phyloP scores from a whole-genome alignment of 2,329 filamentous ascomycete genomes.

The Exophiala sp. region DNA sequence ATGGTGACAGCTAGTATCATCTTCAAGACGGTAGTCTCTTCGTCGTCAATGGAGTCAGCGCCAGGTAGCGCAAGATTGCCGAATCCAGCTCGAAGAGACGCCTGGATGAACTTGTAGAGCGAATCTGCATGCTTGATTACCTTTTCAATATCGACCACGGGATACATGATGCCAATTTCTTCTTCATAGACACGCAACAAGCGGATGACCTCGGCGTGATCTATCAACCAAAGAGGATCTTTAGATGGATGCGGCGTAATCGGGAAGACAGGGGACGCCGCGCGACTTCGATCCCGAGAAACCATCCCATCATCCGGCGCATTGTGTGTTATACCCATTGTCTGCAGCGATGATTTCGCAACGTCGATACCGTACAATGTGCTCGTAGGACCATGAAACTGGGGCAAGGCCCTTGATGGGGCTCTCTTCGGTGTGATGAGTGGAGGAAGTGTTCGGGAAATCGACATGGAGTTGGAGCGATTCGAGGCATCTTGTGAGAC shows the following conservation, averaged over 20 bases:
- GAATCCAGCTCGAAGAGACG: constrained; percentile 57
- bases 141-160: constrained; percentile 70
- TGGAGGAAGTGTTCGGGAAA: constrained; percentile 25
- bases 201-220: constrained; percentile 73
- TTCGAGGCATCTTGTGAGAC: constrained; percentile 27
- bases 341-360: constrained; percentile 79
- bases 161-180: constrained; percentile 90
- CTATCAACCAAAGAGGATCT: constrained; percentile 78
- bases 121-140: constrained; percentile 67
- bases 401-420: constrained; percentile 55
- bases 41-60: constrained; percentile 58
- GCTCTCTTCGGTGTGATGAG: constrained; percentile 37
- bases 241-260: constrained; percentile 46
- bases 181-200: constrained; percentile 80
- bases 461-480: constrained; percentile 28
- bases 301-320: constrained; percentile 57
- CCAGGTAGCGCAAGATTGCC: constrained; percentile 54
- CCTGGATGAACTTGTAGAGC: constrained; percentile 71
- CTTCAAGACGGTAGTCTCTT: constrained; percentile 70
- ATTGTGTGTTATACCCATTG: constrained; percentile 76
- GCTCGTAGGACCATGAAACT: constrained; percentile 82
- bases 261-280: constrained; percentile 40
- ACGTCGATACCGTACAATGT: constrained; percentile 81
- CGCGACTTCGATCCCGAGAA: constrained; percentile 53
- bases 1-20: constrained; percentile 76